Evolutionary conservation across 2,329 filamentous ascomycete genomes (phyloP), one percentile per base, ranked within the genome.

Genomic region (Nannizzia gypsea): DNA sequence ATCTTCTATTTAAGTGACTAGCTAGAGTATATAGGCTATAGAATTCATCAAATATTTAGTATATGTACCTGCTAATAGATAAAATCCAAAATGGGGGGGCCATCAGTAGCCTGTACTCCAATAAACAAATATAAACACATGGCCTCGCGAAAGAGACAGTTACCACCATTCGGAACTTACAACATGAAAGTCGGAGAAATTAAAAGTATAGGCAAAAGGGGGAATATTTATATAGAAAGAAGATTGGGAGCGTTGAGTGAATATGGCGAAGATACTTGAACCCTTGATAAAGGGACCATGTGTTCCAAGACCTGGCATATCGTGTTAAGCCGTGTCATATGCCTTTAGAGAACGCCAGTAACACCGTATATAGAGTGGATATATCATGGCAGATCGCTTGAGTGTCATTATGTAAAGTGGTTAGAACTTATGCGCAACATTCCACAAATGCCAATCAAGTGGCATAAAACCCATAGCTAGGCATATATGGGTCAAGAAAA

Each of bases 401-500:
- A 28, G 22, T 15, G 42, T 46, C 20, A 24, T 28, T 31, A n/a
- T 52, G 13, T 28, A n/a, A 52, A 52, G 9, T 6, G 13, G 44
- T 24, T 17, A 24, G 3, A n/a, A 6, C 24, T 20, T 28, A 31
- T 6, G 22, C 48, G 28, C 15, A 28, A 17, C 13, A 28, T 52
- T 6, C 15, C 11, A 22, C 4, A 15, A 31, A 13, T n/a, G 24
- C 22, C 22, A 24, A 52, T 52, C 22, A 52, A 52, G 48, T 44
- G 1, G 50, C 22, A 24, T 40, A 60, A 26, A 22, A 28, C 22
- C 74, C 73, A 64, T 74, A 74, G 62, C 69, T 72, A 15, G 72
- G 70, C 70, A 74, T 72, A 56, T 71, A 74, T 13, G 73, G 73
- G 65, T 74, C 73, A 44, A 74, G 66, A 58, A 74, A 62, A 61